These are phyloP conservation scores for Geosmithia flava DNA, from an alignment of 2,329 filamentous ascomycete genomes.

Conservation along the genomic window DNA sequence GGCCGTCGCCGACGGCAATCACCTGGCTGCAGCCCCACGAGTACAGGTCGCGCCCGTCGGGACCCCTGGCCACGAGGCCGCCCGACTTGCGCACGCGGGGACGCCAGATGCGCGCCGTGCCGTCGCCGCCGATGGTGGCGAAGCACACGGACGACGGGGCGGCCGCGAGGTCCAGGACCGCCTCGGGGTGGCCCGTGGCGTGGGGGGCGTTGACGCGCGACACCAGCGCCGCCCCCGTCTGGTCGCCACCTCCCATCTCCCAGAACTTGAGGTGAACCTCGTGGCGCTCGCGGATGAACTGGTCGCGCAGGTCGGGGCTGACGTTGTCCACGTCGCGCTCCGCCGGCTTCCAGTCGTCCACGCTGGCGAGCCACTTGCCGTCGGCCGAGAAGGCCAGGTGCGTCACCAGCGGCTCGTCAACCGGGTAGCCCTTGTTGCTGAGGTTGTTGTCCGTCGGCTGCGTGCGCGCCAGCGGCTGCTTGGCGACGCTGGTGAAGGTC, in stretches of 20 bases:
- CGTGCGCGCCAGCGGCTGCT: conserved; percentile 80
- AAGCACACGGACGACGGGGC: conserved; percentile 62
- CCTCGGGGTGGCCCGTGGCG: conserved; percentile 37
- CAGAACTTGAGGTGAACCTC: conserved; percentile 90
- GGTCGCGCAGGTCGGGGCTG: conserved; percentile 21
- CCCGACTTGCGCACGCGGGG: conserved; percentile 57
- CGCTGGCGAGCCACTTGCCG: conserved; percentile 79
- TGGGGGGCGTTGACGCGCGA: conserved; percentile 81
- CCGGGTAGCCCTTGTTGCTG: conserved; percentile 55
- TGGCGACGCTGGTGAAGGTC: conserved; percentile 63
- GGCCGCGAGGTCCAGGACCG: conserved; percentile 60
- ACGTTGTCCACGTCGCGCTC: conserved; percentile 48
- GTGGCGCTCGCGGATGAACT: conserved; percentile 36
- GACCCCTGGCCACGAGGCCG: conserved; percentile 51
- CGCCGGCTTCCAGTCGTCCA: conserved; percentile 82
- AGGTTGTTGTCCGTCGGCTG: conserved; percentile 74
- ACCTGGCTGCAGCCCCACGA: conserved; percentile 63
- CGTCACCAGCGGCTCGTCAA: conserved; percentile 68
- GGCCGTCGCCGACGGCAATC: conserved; percentile 37
- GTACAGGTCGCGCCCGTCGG: conserved; percentile 44
- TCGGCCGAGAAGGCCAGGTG: conserved; percentile 66
- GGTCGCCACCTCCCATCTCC: conserved; percentile 38
- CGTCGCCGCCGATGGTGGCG: conserved; percentile 75
- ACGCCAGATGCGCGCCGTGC: conserved; percentile 69
- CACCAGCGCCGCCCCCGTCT: conserved; percentile 54